These are phyloP conservation scores for Torulaspora gathmanii DNA, from an alignment of 805 yeast genomes.

Conservation along the genomic window DNA sequence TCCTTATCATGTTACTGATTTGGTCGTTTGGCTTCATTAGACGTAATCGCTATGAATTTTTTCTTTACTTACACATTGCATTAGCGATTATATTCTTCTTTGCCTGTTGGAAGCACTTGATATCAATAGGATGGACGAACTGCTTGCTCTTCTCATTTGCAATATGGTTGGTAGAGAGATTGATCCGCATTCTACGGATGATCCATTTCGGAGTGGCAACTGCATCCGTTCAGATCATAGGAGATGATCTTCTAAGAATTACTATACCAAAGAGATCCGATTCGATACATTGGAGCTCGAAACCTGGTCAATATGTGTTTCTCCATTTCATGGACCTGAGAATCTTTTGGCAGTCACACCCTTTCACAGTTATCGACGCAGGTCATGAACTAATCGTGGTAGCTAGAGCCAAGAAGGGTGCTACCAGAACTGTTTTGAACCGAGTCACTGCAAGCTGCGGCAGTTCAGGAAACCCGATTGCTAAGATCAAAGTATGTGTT, in stretches of 20 bases:
- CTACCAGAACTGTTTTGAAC: conserved; percentile 37
- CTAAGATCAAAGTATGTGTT: conserved; percentile 37
- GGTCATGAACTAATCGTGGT: conserved; percentile 38
- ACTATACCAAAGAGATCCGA: conserved; percentile 15
- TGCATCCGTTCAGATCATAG: conserved; percentile 18
- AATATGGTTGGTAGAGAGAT: conserved; percentile 43
- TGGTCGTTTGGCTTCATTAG: conserved; percentile 36
- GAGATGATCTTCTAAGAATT: conserved; percentile 20
- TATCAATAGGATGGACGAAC: conserved; percentile 41
- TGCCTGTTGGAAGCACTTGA: conserved; percentile 46
- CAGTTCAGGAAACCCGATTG: conserved; percentile 20
- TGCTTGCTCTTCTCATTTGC: conserved; percentile 39
- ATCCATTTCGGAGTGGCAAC: conserved; percentile 19
- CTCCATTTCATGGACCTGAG: conserved; percentile 44
- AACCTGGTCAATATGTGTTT: conserved; percentile 45
- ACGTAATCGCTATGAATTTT: conserved; percentile 42
- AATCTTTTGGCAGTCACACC: conserved; percentile 55
- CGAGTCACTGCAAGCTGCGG: conserved; percentile 32
- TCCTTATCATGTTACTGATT: conserved; percentile 28
- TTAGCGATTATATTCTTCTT: conserved; percentile 41
- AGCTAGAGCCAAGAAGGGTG: conserved; percentile 47
- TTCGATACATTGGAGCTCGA: conserved; percentile 34
- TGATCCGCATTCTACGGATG: conserved; percentile 36
- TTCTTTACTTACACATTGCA: conserved; percentile 42
- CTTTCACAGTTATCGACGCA: conserved; percentile 48